These are phyloP conservation scores for Rhytidiadelphus loreus DNA, from an alignment of 225 moss, liverwort and hornwort species.

Conservation along the genomic window DNA sequence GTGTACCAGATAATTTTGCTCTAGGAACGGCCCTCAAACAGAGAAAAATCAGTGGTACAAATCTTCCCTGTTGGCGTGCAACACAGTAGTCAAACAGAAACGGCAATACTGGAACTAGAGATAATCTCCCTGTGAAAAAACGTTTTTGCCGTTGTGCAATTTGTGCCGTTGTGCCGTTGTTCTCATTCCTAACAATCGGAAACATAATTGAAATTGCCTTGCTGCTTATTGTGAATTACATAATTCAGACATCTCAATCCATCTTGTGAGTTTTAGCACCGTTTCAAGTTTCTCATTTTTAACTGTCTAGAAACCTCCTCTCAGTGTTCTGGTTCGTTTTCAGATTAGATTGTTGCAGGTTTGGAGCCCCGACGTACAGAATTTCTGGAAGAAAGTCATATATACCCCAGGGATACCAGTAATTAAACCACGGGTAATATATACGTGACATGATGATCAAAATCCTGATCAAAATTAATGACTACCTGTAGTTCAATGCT, in stretches of 20 bases:
- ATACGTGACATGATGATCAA: neutral
- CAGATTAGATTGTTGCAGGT: neutral
- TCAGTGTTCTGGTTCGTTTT: neutral
- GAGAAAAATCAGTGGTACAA: neutral
- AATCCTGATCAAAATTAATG: neutral
- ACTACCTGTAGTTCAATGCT: neutral
- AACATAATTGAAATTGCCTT: neutral
- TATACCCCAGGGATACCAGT: neutral
- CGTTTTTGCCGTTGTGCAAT: neutral
- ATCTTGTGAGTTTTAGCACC: neutral
- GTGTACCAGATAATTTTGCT: no score
- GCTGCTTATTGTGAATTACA: neutral
- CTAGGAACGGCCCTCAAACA: neutral
- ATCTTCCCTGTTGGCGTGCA: neutral
- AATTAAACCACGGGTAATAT: neutral
- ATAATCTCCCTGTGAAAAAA: neutral
- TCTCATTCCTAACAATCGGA: neutral
- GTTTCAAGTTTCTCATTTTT: neutral
- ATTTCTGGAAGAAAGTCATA: neutral
- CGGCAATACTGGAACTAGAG: neutral
- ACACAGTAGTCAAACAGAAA: no score
- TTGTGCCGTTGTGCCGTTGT: neutral
- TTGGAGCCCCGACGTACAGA: neutral
- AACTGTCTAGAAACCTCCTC: neutral
- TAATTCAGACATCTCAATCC: neutral